Base-by-base conservation (phyloP, 176 grass and related monocot species). In the Oropetium thomaeum region DNA sequence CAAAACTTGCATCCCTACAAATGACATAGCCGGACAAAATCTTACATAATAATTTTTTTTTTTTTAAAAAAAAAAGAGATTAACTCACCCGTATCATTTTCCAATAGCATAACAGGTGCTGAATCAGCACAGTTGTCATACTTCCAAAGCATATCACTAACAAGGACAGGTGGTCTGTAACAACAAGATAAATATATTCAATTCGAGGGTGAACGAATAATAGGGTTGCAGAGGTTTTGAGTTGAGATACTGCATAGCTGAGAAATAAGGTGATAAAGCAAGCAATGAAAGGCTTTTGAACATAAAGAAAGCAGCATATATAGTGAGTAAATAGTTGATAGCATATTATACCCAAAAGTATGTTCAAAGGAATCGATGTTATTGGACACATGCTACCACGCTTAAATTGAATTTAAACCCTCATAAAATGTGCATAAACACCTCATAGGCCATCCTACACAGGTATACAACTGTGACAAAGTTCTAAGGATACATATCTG, bases 151-250 rank as follows among this genome's bases (percentile, higher is more conserved):
- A 99, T 87, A 81, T 99, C 96, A 49, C 96, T 88, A 22, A 99
- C 79, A 42, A 99, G 91, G 57, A 99, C 87, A 42, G 91, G 81
- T 39, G 91, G 91, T 67, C 96, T 98, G 96, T 79, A 86, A 58
- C 10, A 52, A 89, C 4, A 30, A 65, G 62, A 69, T 62, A 79
- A 25, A 22, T 49, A 82, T 30, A 39, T 78, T 87, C 35, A 86
- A 79, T 58, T 42, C 33, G 61, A 47, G 28, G 60, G 13, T 14
- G 40, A 17, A 39, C 73, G 42, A 72, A 76, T 13, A 67, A 12
- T 41, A 40, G 10, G 5, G 49, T 59, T 30, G 25, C 37, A 58
- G 8, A 25, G 19, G 13, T 85, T 77, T 77, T 5, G 19, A 74
- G 38, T 45, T 62, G 67, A 44, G 23, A 47, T 69, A 76, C 12